Percentiles rank a stretch among this genome's conserved stretches.
phyloP scores from a whole-genome alignment of 2,329 filamentous ascomycete genomes.

The Zasmidium cellare region DNA sequence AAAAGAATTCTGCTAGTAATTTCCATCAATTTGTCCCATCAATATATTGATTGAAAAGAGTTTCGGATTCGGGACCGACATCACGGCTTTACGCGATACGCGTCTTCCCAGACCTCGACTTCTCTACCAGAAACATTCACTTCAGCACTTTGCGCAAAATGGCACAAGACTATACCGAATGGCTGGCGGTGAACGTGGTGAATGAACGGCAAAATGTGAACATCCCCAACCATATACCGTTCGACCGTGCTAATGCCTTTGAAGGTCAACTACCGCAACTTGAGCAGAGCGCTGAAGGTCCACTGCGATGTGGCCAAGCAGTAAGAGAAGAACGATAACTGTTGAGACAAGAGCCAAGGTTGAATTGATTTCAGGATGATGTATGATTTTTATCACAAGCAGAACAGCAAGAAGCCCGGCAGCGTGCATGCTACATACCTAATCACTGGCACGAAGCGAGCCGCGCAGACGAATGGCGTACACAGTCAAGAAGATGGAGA shows the following conservation, averaged over 20 bases:
- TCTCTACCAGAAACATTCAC: background rate
- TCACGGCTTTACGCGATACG: background rate
- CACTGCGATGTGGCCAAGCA: constrained; percentile 88
- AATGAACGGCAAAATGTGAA: constrained; percentile 70
- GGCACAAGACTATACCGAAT: constrained; percentile 64
- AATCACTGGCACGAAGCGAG: constrained; percentile 67
- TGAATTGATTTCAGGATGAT: no score
- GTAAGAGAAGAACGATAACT: no score
- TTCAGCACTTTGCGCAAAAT: constrained; percentile 28
- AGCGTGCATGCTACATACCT: constrained; percentile 92
- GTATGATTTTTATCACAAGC: constrained; percentile 77
- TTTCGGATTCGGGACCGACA: background rate
- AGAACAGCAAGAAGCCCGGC: constrained; percentile 72
- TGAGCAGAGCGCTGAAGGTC: constrained; percentile 80
- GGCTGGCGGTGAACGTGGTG: constrained; percentile 73
- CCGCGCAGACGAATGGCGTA: constrained; percentile 39
- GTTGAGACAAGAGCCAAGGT: no score
- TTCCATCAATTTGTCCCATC: no score
- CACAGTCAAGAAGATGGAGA: constrained; percentile 55
- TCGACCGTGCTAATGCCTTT: background rate
- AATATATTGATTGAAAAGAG: no score
- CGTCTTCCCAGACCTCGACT: background rate
- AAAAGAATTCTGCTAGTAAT: no score
- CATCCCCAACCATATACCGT: background rate
- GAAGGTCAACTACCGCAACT: constrained; percentile 81